Conservation (phyloP, 257 asterid species). For the Euphrasia confusa region DNA sequence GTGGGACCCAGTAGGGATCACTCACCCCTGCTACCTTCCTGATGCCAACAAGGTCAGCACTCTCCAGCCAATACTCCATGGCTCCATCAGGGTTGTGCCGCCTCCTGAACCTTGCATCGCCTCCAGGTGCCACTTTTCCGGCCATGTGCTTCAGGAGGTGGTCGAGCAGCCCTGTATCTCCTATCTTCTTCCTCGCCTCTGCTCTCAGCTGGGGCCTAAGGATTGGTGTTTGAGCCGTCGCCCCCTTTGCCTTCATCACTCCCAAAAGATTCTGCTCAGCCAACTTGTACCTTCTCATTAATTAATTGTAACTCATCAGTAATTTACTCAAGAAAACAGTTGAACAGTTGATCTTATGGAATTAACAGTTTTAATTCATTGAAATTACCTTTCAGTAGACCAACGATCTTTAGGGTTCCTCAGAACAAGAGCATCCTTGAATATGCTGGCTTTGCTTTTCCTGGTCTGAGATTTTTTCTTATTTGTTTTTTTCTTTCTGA, state of each 20-base stretch:
- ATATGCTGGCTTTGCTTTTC: constrained; percentile 28
- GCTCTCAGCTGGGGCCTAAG: constrained; percentile 79
- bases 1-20: constrained; percentile 96
- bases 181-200: constrained; percentile 89
- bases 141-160: constrained; percentile 97
- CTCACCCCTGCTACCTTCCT: constrained; percentile 76
- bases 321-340: neutral
- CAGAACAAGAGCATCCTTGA: constrained; percentile 40
- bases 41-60: constrained; percentile 66
- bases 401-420: constrained; percentile 86
- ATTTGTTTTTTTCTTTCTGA: constrained; percentile 28
- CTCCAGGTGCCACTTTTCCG: constrained; percentile 84
- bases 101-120: constrained; percentile 61
- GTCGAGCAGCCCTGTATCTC: constrained; percentile 87
- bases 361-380: neutral
- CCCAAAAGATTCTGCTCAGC: constrained; percentile 69
- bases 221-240: constrained; percentile 60
- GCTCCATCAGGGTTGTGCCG: constrained; percentile 95
- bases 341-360: neutral
- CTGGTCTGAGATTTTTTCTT: constrained; percentile 31
- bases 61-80: constrained; percentile 97
- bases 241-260: constrained; percentile 79
- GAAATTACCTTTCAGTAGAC: constrained; percentile 79
- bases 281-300: constrained; percentile 59
- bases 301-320: neutral